Conservation (phyloP, 2,329 filamentous ascomycete genomes). For the Fusarium robinianum region DNA sequence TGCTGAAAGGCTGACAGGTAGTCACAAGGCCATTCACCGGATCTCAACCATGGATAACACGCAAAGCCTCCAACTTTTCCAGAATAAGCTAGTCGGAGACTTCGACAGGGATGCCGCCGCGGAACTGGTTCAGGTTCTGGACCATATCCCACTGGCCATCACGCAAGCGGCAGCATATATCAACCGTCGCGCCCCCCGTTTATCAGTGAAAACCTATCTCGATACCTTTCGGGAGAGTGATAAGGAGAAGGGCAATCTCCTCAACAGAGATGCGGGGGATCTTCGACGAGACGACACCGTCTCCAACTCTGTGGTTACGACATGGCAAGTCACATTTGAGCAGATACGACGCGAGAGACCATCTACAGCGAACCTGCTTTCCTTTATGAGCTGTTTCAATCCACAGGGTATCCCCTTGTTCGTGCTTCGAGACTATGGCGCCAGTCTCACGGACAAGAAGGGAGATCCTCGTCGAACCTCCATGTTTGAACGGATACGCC, state of each 20-base stretch:
- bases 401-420: constrained; percentile 2
- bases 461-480: too few relatives aligned
- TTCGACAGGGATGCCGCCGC: constrained; percentile 1
- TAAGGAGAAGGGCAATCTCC: constrained; percentile 31
- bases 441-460: too few relatives aligned
- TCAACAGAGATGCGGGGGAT: constrained; percentile 32
- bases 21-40: constrained; percentile 6
- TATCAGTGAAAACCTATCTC: constrained; percentile 39
- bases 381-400: constrained; percentile 19
- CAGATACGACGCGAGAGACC: constrained; percentile 5
- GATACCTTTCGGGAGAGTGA: constrained; percentile 37
- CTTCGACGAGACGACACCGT: constrained; percentile 19
- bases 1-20: constrained; percentile 18
- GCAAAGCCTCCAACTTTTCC: constrained; percentile 19
- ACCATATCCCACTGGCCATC: constrained; percentile 40
- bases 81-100: constrained; percentile 13
- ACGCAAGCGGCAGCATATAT: constrained; percentile 39
- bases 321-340: constrained; percentile 19
- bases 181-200: constrained; percentile 21
- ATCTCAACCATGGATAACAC: constrained; percentile 18
- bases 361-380: constrained; percentile 7
- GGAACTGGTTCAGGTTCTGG: constrained; percentile 28
- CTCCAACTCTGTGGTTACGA: constrained; percentile 14
- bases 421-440: too few relatives aligned
- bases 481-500: too few relatives aligned